Base-by-base conservation (phyloP, 140 eudicot genomes). In the Cichorium intybus region DNA sequence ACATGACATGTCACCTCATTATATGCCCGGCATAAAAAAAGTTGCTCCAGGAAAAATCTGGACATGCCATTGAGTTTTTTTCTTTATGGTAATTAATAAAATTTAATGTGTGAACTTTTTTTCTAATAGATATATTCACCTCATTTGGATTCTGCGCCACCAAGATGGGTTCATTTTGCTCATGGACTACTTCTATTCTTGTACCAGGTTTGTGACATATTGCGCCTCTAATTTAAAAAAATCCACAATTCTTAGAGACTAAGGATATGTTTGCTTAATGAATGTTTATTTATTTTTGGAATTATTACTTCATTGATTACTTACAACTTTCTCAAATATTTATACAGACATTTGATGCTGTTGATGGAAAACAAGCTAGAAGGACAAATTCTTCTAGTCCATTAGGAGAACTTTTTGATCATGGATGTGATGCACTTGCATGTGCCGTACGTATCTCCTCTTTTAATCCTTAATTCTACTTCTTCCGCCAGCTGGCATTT, bases 101-200 rank as follows among this genome's bases (percentile, higher is more conserved):
- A 1, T 66, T 56, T 24, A 21, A 56, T 18, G 46, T 4, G 17
- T 54, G 68, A 54, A 35, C 1, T 16, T 3, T 47, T 48, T 50
- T 31, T 24, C n/a, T n/a, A n/a, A n/a, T n/a, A 90, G 97, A 75
- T 90, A 53, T 90, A 87, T 79, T 89, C 99, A 59, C 97, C 97
- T 75, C 90, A 66, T 39, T 66, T 93, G 80, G 99, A 93, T 79
- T 73, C 95, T 18, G 84, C 99, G 53, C 99, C 99, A n/a, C 99
- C 99, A 51, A 89, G 99, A 86, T 93, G 99, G 99, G 99, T 93
- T 65, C 77, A 88, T 75, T 76, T 93, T 71, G 89, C 89, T 24
- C 99, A 93, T 49, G 99, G 99, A 24, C 55, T 93, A 34, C 95
- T 93, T 35, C 95, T 93, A 26, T 88, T 93, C 81, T 73, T 93